phyloP scores from a whole-genome alignment of 495 filamentous ascomycete genomes.

The Penicillium malachiteum region DNA sequence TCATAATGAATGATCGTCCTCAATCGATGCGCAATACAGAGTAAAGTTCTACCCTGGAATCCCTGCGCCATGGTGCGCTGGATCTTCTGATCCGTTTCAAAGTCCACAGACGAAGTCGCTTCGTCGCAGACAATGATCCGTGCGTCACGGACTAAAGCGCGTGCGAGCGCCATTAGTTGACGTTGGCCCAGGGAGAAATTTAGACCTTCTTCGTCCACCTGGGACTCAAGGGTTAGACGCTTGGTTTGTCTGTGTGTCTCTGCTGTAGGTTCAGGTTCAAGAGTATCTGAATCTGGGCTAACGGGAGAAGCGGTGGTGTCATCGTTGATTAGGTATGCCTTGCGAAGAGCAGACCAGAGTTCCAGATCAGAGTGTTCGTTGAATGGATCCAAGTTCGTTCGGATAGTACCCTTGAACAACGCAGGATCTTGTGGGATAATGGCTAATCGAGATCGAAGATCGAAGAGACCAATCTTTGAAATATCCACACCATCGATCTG shows the following conservation, averaged over 20 bases:
- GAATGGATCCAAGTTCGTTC: slow-evolving; percentile 91
- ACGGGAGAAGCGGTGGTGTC: slow-evolving; percentile 12
- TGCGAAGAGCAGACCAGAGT: slow-evolving; percentile 81
- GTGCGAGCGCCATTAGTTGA: slow-evolving; percentile 91
- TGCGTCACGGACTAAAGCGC: slow-evolving; percentile 79
- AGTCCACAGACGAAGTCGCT: slow-evolving; percentile 88
- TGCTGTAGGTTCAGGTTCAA: too few species aligned
- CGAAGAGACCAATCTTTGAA: slow-evolving; percentile 75
- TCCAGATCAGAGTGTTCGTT: slow-evolving; percentile 82
- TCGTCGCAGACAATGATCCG: slow-evolving; percentile 97
- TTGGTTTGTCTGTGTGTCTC: slow-evolving; percentile 10
- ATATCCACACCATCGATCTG: slow-evolving; percentile 91
- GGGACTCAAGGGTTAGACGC: slow-evolving; percentile 76
- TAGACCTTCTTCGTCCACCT: slow-evolving; percentile 89
- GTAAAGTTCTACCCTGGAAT: slow-evolving; percentile 83
- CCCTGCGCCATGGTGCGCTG: slow-evolving; percentile 84
- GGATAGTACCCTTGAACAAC: slow-evolving; percentile 87
- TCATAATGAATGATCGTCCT: slow-evolving; percentile 94
- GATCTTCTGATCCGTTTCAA: slow-evolving; percentile 95
- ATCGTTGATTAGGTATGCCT: slow-evolving; percentile 72
- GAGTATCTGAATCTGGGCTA: slow-evolving; percentile 16
- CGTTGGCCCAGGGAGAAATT: slow-evolving; percentile 97
- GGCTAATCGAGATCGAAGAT: slow-evolving; percentile 82
- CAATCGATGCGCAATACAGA: slow-evolving; percentile 94
- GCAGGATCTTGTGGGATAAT: slow-evolving; percentile 98